Evolutionary conservation across 1,284 basidiomycete genomes (phyloP).

Genomic region (Jaminaea rosea): DNA sequence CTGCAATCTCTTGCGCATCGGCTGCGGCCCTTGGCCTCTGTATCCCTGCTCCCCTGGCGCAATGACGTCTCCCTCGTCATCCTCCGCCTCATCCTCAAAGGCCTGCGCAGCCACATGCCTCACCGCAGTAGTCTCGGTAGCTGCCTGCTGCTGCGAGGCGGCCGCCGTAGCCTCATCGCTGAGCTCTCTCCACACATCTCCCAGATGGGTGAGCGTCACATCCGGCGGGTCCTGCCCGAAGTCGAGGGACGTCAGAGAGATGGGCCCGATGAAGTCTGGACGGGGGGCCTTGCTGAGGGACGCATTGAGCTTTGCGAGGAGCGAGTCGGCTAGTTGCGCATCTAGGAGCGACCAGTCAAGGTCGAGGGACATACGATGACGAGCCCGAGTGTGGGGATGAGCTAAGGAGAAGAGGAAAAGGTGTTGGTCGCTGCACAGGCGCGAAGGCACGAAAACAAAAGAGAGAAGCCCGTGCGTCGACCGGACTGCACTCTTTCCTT

Average conservation of each 20-base stretch:
- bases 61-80: not conserved
- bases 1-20: no score
- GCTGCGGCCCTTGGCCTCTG: no score
- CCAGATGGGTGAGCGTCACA: conserved; percentile 77
- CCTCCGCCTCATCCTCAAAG: not conserved
- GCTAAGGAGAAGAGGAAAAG: no score
- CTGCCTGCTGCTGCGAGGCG: conserved; percentile 4
- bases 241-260: conserved; percentile 72
- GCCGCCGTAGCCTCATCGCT: conserved; percentile 46
- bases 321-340: conserved; percentile 59
- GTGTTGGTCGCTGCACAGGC: no score
- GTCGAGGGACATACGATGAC: conserved; percentile 49
- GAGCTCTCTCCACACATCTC: conserved; percentile 90
- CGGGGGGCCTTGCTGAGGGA: conserved; percentile 63
- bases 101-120: not conserved
- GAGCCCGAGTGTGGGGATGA: no score
- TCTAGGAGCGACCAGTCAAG: conserved; percentile 57
- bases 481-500: no score
- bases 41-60: not conserved
- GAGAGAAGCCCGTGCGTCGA: no score
- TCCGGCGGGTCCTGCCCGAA: conserved; percentile 77
- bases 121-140: not conserved
- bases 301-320: conserved; percentile 70
- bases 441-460: no score
- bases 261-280: conserved; percentile 87